Evolutionary conservation across 306 rosid genomes (phyloP).

Genomic region (Quercus dentata): DNA sequence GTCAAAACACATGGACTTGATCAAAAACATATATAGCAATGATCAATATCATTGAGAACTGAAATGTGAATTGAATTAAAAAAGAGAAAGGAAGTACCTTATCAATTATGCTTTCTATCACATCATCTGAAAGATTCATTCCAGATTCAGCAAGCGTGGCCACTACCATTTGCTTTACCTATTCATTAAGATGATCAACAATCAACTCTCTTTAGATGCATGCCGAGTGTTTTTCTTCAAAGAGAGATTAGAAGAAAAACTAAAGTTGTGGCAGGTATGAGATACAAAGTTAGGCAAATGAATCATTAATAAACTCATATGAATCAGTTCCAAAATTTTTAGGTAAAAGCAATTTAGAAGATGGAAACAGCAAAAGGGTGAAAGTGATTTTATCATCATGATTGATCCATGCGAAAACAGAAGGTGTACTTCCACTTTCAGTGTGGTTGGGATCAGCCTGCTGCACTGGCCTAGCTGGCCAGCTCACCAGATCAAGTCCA

Average conservation of each 20-base stretch:
- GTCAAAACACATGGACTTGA: background rate
- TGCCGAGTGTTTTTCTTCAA: background rate
- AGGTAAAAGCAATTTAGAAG: background rate
- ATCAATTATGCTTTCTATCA: constrained; percentile 63
- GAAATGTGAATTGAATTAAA: constrained; percentile 14
- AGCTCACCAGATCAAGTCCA: background rate
- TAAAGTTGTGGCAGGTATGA: background rate
- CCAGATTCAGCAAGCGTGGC: constrained; percentile 86
- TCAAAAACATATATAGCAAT: background rate
- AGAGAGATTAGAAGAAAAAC: background rate
- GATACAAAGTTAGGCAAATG: background rate
- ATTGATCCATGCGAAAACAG: background rate
- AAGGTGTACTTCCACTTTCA: background rate
- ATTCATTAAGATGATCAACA: constrained; percentile 13
- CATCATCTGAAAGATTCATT: constrained; percentile 72
- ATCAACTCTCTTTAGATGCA: background rate
- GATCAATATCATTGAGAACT: constrained; percentile 3
- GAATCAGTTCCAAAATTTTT: background rate
- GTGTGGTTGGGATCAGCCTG: background rate
- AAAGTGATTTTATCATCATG: background rate
- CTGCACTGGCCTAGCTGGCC: background rate
- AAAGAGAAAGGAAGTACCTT: constrained; percentile 49
- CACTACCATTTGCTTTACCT: constrained; percentile 88
- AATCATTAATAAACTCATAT: background rate
- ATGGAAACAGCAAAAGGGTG: background rate